Base-by-base conservation (phyloP, 2,329 filamentous ascomycete species). In the Fusarium pseudoanthophilum region DNA sequence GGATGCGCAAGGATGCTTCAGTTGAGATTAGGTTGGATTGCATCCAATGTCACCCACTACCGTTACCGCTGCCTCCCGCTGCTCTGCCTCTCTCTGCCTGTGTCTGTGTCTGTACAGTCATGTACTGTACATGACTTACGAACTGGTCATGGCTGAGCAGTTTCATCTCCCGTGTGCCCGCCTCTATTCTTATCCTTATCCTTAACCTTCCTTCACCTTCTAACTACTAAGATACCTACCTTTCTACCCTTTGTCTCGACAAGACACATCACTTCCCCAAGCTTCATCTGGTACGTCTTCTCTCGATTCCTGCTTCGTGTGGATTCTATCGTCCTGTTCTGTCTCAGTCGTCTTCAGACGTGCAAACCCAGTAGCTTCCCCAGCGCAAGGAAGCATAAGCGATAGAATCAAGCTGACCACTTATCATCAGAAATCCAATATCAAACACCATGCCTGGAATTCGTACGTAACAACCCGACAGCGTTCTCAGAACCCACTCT, bases 391-490 rank as follows among this genome's bases (percentile, higher is more conserved):
- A 39, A 58, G 30, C 30, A 45, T 39, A 60, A 59, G 55, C 46
- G 42, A 30, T 15, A 61, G 24, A 55, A 21, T 11, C 24, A 42
- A 68, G 69, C 75, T 77, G 59, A 76, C 65, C 45, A 36, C 4
- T 21, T 21, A n/a, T 60, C 48, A 43, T 10, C 20, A 77, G 73
- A 66, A 49, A 36, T 24, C 30, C 40, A 34, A 37, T 37, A 71
- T 46, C 60, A 67, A 20, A 60, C 80, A 87, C 72, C 52, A 88
- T 89, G 87, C 83, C 84, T 80, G 86, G 86, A 74, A 83, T 88
- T 79, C 86, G 87, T 88, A 81, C 82, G 85, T 86, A 53, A 36
- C 60, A 62, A n/a, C 13, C 20, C 15, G 51, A 18, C 26, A 53
- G 16, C 32, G 13, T 13, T 18, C 45, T 3, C 37, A 21, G 4